Conservation (phyloP, 2,329 filamentous ascomycete genomes). For the Cyphellophora europaea region DNA sequence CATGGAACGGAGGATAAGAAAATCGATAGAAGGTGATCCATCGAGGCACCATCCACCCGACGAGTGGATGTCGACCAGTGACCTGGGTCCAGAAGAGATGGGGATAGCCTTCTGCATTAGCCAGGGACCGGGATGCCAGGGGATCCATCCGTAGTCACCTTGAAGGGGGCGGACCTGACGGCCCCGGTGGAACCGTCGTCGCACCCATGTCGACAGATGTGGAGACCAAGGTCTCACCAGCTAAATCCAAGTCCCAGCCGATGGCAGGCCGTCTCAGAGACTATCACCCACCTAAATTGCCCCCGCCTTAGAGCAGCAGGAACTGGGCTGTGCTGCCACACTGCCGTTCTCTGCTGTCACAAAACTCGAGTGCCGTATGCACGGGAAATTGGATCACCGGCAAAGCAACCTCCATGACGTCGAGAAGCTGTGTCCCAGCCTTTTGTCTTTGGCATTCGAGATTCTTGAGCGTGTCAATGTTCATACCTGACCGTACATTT, state of each 20-base stretch:
- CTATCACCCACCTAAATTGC: conserved; percentile 18
- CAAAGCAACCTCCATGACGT: background rate
- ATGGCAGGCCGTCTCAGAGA: conserved; percentile 16
- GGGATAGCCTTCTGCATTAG: conserved; percentile 2
- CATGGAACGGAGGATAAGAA: conserved; percentile 19
- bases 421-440: background rate
- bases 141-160: background rate
- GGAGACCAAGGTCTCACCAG: conserved; percentile 16
- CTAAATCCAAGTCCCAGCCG: background rate
- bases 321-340: conserved; percentile 1
- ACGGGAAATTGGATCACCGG: background rate
- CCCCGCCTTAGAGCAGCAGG: conserved; percentile 15
- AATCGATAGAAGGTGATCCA: conserved; percentile 14
- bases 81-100: conserved; percentile 14
- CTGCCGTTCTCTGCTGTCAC: no score
- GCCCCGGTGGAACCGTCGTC: conserved; percentile 16
- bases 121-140: conserved; percentile 1
- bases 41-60: background rate
- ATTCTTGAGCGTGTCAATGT: background rate
- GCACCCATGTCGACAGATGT: conserved; percentile 15
- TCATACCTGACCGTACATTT: background rate
- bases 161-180: conserved; percentile 2
- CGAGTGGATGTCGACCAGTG: conserved; percentile 8
- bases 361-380: background rate
- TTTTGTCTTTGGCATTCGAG: conserved; percentile 1